Evolutionary conservation across 441 rosid genomes (phyloP).

Genomic region (Arabidopsis hybrid): DNA sequence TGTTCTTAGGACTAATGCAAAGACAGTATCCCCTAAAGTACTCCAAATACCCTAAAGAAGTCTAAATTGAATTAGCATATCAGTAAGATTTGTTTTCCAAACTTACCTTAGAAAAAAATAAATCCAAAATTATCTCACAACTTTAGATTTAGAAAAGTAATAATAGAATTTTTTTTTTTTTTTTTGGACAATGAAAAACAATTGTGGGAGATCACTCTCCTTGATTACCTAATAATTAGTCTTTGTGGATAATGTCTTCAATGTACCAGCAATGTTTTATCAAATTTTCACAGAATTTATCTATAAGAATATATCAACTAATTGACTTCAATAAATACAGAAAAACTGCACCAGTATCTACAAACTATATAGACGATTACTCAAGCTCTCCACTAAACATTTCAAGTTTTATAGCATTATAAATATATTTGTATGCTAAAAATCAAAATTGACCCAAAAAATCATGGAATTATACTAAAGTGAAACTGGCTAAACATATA

Average conservation of each 20-base stretch:
- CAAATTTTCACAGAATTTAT: no score
- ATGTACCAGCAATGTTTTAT: neutral
- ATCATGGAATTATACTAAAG: neutral
- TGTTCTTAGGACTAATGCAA: slow-evolving; percentile 30
- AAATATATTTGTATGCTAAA: neutral
- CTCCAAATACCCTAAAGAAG: neutral
- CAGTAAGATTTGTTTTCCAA: neutral
- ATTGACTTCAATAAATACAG: neutral
- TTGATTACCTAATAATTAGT: neutral
- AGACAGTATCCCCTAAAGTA: slow-evolving; percentile 1
- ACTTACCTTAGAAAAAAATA: neutral
- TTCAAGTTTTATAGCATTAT: no score
- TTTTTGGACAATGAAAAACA: neutral
- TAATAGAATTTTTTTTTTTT: neutral
- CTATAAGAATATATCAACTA: no score
- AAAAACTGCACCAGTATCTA: no score
- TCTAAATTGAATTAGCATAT: neutral
- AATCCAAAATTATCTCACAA: neutral
- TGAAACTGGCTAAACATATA: no score
- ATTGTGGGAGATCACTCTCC: neutral
- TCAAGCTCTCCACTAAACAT: neutral
- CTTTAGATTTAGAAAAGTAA: neutral
- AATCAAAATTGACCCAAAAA: neutral
- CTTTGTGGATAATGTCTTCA: neutral
- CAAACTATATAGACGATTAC: neutral